Conservation (phyloP, 176 grass and related monocot species). For the Cenchrus americanus region DNA sequence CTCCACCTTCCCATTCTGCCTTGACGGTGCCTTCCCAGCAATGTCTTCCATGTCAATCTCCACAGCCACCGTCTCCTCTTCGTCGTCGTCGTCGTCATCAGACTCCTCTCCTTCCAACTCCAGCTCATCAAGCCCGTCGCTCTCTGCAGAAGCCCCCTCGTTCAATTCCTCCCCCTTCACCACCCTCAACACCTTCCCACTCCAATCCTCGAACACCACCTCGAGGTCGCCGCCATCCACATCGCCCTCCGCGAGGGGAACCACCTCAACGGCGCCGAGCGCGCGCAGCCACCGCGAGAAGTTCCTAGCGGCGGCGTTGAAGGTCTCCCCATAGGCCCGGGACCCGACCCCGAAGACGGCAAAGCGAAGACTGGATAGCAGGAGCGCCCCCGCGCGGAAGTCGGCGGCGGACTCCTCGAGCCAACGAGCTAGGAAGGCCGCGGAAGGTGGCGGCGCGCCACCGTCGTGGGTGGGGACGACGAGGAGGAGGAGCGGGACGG, state of each 20-base stretch:
- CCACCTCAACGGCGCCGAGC: slow-evolving; percentile 75
- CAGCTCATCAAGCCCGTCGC: slow-evolving; percentile 48
- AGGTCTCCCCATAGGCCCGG: slow-evolving; percentile 60
- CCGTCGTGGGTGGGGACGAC: slow-evolving; percentile 79
- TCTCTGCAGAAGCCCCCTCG: slow-evolving; percentile 31
- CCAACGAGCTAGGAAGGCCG: slow-evolving; percentile 66
- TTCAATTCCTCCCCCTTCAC: slow-evolving; percentile 63
- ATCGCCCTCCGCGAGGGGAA: slow-evolving; percentile 70
- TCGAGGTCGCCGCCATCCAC: slow-evolving; percentile 73
- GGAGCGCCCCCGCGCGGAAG: slow-evolving; percentile 71
- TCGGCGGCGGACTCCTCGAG: slow-evolving; percentile 66
- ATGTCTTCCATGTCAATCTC: slow-evolving; percentile 96
- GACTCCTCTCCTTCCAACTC: slow-evolving; percentile 57
- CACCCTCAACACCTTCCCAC: slow-evolving; percentile 54
- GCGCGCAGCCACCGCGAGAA: slow-evolving; percentile 80
- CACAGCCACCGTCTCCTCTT: slow-evolving; percentile 47
- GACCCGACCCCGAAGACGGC: slow-evolving; percentile 85
- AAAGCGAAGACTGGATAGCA: slow-evolving; percentile 69
- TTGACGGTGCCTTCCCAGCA: slow-evolving; percentile 71
- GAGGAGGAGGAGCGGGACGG: slow-evolving; percentile 57
- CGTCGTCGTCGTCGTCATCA: slow-evolving; percentile 45
- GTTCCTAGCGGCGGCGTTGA: slow-evolving; percentile 75
- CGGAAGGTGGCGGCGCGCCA: slow-evolving; percentile 56
- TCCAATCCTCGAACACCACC: slow-evolving; percentile 66
- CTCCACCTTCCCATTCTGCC: slow-evolving; percentile 45